Evolutionary conservation across 1,284 basidiomycete genomes (phyloP).

Genomic region (Athelia sp.): DNA sequence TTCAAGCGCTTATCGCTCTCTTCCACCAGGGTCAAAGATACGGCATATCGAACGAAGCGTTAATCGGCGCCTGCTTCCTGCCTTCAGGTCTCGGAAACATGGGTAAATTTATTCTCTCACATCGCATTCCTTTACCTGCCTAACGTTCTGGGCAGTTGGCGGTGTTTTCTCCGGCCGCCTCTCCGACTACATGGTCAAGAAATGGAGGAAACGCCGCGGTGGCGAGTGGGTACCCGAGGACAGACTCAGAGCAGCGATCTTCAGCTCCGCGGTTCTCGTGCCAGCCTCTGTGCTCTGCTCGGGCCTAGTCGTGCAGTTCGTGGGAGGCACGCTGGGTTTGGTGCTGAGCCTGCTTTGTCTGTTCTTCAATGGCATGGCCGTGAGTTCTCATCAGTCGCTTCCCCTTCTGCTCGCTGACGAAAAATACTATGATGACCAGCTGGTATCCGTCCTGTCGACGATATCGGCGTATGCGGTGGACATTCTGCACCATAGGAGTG

Average conservation of each 20-base stretch:
- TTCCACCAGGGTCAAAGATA: constrained; percentile 46
- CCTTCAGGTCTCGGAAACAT: constrained; percentile 59
- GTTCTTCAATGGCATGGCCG: constrained; percentile 17
- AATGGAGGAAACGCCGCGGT: constrained; percentile 11
- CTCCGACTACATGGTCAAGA: constrained; percentile 14
- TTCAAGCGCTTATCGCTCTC: constrained; percentile 27
- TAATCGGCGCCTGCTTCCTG: constrained; percentile 59
- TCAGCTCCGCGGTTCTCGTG: constrained; percentile 15
- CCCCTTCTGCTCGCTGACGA: background rate
- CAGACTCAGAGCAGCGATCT: constrained; percentile 13
- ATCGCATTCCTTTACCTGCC: too few relatives aligned
- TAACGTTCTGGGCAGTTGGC: constrained; percentile 32
- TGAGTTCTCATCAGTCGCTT: constrained; percentile 1
- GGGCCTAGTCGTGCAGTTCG: constrained; percentile 13
- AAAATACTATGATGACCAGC: constrained; percentile 11
- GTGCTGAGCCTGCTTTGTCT: constrained; percentile 13
- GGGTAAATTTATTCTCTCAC: constrained; percentile 25
- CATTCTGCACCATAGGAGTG: constrained; percentile 31
- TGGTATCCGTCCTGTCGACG: constrained; percentile 27
- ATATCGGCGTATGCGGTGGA: constrained; percentile 33
- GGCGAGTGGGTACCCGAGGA: constrained; percentile 21
- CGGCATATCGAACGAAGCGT: constrained; percentile 50
- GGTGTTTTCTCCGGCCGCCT: constrained; percentile 33
- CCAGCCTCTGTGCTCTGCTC: constrained; percentile 14
- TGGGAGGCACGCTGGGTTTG: constrained; percentile 16